Conservation (phyloP, 768 basidiomycete genomes). For the Lactarius akahatsu region DNA sequence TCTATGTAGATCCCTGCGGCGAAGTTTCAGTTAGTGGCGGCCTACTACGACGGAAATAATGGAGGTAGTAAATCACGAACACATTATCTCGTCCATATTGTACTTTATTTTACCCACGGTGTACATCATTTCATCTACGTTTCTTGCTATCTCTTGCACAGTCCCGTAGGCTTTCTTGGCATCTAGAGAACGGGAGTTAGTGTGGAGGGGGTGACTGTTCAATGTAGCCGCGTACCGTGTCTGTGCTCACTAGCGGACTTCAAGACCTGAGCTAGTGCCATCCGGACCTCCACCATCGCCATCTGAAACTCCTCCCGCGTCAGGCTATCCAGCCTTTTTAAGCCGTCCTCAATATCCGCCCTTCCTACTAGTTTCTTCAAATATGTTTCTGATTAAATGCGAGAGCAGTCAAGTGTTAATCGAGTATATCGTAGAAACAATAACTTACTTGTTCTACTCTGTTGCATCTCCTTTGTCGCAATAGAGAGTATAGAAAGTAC, state of each 20-base stretch:
- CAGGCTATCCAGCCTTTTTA: neutral
- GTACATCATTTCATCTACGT: no score
- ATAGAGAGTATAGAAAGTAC: neutral
- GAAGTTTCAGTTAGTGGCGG: no score
- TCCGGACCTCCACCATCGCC: neutral
- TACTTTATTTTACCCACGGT: no score
- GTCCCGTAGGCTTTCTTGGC: neutral
- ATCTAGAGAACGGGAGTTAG: neutral
- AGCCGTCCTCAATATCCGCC: neutral
- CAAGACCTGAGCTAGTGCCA: neutral
- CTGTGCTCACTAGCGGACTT: neutral
- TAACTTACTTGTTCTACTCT: neutral
- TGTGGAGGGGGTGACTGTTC: fast-evolving
- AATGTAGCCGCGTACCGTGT: neutral
- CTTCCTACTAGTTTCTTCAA: neutral
- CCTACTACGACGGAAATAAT: no score
- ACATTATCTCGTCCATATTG: neutral
- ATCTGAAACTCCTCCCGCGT: neutral
- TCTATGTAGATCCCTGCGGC: neutral
- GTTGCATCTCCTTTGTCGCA: neutral
- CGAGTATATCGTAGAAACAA: neutral
- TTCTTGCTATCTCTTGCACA: neutral
- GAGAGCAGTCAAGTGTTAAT: neutral
- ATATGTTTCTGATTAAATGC: neutral
- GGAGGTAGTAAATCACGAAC: neutral